Evolutionary conservation across 2,329 filamentous ascomycete species (phyloP).

Genomic region (Pyricularia sp.): DNA sequence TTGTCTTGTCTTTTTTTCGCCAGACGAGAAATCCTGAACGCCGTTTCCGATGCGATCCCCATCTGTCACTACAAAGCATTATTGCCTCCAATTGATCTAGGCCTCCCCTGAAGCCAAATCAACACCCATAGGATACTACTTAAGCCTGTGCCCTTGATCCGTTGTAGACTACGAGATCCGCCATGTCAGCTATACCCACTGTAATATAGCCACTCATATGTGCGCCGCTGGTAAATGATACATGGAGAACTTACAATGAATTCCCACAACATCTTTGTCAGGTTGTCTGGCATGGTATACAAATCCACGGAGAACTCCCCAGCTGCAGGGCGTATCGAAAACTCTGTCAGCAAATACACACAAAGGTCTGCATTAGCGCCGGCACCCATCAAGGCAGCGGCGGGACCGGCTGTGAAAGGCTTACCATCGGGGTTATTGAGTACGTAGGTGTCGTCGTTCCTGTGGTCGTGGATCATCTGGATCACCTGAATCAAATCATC

Average conservation of each 20-base stretch:
- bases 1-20: neutral
- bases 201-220: neutral
- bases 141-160: constrained; percentile 6
- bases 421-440: constrained; percentile 94
- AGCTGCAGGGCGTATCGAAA: constrained; percentile 37
- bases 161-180: constrained; percentile 2
- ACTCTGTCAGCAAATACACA: constrained; percentile 19
- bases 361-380: constrained; percentile 14
- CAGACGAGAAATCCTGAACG: neutral
- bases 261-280: constrained; percentile 94
- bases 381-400: constrained; percentile 1
- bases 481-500: constrained; percentile 92
- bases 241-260: constrained; percentile 46
- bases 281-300: constrained; percentile 84
- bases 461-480: constrained; percentile 97
- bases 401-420: constrained; percentile 18
- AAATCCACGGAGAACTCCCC: constrained; percentile 98
- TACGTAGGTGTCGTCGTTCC: constrained; percentile 86
- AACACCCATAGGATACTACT: neutral
- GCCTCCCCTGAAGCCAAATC: neutral
- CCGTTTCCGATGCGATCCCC: neutral
- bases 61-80: neutral
- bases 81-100: neutral
- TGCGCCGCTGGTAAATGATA: too few species aligned
- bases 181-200: neutral